Evolutionary conservation across 805 yeast genomes (phyloP), one percentile per base, ranked within the genome.

Genomic region (Candida arabinofermentans): DNA sequence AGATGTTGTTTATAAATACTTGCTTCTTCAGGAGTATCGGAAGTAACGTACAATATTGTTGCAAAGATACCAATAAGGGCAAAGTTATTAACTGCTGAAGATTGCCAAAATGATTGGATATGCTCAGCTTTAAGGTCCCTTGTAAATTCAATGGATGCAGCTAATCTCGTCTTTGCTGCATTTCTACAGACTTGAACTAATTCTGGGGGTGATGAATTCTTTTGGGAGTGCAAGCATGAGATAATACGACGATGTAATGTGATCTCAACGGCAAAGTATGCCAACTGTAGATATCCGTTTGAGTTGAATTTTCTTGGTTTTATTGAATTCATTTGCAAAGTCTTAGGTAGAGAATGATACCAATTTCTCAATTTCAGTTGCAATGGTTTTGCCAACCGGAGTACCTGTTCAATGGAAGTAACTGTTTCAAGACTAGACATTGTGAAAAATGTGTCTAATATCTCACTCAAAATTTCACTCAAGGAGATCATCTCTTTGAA

Each of bases 11-110:
- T 74, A 62, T 77, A 87, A 36, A 74, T 68, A 31, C 67, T 68
- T 0, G 83, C 74, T 54, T 88, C 96, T 41, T 81, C 86, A 14
- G 72, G 61, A 0, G 74, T 54, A 8, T 71, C 60, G 1, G 93
- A 68, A 0, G 96, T 84, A 13, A 83, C 81, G 53, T 75, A 86
- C 41, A 90, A 64, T 10, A 90, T 67, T 0, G 95, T 82, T 0
- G 96, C 96, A 70, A 90, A 90, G 0, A 91, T 78, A 2, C 96
- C 96, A 30, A 89, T 86, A 27, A 86, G 64, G 6, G 95, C 79
- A 48, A 90, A 78, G 55, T 86, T 87, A 12, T 84, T 73, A 0
- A 93, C 72, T 0, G 96, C 77, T 2, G 89, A 78, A 2, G 89
- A 77, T 62, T 86, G 93, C 96, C 96, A 90, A 60, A 88, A 89